Evolutionary conservation across 2,329 filamentous ascomycete species (phyloP), one percentile per base, ranked within the genome.

Genomic region (Albophoma yamanashiensis): DNA sequence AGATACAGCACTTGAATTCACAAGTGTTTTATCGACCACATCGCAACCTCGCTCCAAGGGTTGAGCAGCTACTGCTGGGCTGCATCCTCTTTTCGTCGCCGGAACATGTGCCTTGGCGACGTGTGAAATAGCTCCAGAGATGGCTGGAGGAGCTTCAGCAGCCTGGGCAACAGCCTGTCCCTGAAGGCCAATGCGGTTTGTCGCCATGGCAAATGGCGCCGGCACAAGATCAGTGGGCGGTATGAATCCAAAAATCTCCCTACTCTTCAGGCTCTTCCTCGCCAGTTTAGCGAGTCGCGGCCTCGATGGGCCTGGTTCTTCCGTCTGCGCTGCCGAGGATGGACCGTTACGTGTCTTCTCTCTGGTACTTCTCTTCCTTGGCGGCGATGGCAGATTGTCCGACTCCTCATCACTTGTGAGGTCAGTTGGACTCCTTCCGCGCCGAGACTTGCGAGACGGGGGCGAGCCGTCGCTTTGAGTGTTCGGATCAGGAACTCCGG

Each of bases 211-310:
- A 45, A 66, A 66, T 15, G 66, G 64, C 3, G 61, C 57, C 20
- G 62, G 58, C 31, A 65, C 59, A 3, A 60, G 25, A 8, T 60
- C 61, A 4, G 63, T 40, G 2, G 65, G 65, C 25, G 67, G 55
- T 11, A 68, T 58, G 55, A 75, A 76, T 3, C 78, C 78, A 57
- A 80, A 70, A n/a, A 80, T 73, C 60, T 80, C 78, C 62, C 69
- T 77, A 65, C 78, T 79, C 62, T 73, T 78, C 53, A 80, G 68
- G 50, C 75, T 75, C 64, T 74, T 78, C 27, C 74, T 73, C 31
- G 71, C 67, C 60, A 80, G 68, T 50, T 67, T 74, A 1, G 72
- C 71, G 22, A 80, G 70, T 11, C 72, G 72, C 14, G 76, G 76
- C 2, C 69, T 69, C 25, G 45, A 36, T 6, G 55, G 43, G 1